A percentile compares a stretch with the other conserved stretches of the same genome.
Conservation (phyloP, 2,329 filamentous ascomycete genomes). For the Fusarium solani-melongenae region DNA sequence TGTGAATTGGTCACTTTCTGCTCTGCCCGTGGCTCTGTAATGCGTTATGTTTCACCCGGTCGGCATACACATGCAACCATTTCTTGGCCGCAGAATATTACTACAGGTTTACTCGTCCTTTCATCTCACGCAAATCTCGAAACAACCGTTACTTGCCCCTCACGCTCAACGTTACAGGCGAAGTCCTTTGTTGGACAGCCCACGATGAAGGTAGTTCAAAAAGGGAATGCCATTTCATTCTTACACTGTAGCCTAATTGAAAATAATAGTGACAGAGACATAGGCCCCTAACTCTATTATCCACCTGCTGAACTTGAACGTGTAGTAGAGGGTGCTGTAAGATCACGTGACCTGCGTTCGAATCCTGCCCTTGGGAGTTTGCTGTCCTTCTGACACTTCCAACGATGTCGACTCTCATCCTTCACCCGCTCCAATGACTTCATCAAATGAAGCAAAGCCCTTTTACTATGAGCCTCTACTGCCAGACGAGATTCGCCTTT, state of each 20-base stretch:
- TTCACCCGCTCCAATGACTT: not conserved
- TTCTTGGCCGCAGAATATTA: not conserved
- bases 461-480: not conserved
- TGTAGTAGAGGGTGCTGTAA: no score
- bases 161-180: not conserved
- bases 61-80: not conserved
- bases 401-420: not conserved
- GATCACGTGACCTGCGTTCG: not conserved
- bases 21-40: not conserved
- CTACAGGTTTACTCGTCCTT: not conserved
- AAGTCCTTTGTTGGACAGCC: not conserved
- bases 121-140: not conserved
- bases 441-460: no score
- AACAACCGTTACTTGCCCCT: not conserved
- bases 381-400: not conserved
- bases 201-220: not conserved
- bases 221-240: rapidly evolving
- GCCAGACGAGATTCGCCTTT: not conserved
- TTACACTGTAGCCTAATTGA: not conserved
- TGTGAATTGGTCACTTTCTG: not conserved
- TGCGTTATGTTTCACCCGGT: not conserved
- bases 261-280: not conserved
- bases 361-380: not conserved
- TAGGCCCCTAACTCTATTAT: no score
- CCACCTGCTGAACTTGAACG: not conserved